Evolutionary conservation across 2,329 filamentous ascomycete species (phyloP).

Genomic region (Talaromyces verruculosus): DNA sequence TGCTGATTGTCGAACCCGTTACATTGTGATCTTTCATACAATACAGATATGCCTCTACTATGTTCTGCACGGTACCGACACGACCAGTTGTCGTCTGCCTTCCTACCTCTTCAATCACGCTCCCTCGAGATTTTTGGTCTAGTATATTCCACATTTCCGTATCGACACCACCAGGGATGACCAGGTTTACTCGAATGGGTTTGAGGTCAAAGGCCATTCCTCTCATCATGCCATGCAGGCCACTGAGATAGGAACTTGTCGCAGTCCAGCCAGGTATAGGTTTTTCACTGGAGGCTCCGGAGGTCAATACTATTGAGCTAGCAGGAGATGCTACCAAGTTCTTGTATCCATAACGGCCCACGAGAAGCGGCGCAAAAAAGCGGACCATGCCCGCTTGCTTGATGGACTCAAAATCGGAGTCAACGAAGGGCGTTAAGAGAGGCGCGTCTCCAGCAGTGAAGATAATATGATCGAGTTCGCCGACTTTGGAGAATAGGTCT

Average conservation of each 20-base stretch:
- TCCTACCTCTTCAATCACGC: background rate
- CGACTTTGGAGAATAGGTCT: slow-evolving; percentile 7
- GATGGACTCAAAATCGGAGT: background rate
- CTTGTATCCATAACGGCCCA: slow-evolving; percentile 3
- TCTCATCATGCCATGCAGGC: background rate
- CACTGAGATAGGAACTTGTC: background rate
- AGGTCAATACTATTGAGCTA: slow-evolving; percentile 50
- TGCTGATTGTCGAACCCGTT: background rate
- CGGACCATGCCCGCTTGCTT: slow-evolving; percentile 2
- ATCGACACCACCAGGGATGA: slow-evolving; percentile 43
- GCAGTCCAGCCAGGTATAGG: background rate
- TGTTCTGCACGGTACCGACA: background rate
- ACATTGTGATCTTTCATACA: background rate
- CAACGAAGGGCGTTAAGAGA: background rate
- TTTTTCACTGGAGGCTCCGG: background rate
- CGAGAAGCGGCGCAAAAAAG: slow-evolving; percentile 1
- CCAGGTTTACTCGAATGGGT: slow-evolving; percentile 46
- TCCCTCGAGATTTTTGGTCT: background rate
- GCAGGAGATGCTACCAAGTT: background rate
- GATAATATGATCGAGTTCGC: background rate
- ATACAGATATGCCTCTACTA: background rate
- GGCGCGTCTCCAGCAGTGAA: slow-evolving; percentile 8
- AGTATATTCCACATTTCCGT: slow-evolving; percentile 37
- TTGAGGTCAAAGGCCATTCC: slow-evolving; percentile 53
- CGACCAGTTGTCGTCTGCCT: background rate